Base-by-base conservation (phyloP, 2,329 filamentous ascomycete genomes). In the Tolypocladium tropicale region DNA sequence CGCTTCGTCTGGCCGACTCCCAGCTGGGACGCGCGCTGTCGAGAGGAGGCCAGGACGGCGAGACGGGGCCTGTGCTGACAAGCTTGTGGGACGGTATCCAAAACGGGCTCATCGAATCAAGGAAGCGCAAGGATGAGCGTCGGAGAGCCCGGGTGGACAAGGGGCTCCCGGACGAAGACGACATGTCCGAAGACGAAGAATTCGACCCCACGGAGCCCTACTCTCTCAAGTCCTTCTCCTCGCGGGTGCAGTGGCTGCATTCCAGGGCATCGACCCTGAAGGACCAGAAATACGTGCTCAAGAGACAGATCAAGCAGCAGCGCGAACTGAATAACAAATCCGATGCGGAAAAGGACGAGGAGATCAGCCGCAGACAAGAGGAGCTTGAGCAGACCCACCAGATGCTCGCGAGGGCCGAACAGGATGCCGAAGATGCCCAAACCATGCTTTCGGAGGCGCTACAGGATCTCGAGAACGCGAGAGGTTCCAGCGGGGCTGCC, bases 271-370 rank as follows among this genome's bases (percentile, higher is more conserved):
- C 85, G 21, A 82, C 82, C 23, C 76, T 96, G 37, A 86, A 89
- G 59, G 89, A 96, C 63, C 92, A 97, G 68, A 95, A 96, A 68
- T 83, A 84, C 52, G 92, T 96, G 25, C 79, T 97, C 10, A 88
- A 93, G 65, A 84, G 91, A 48, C 92, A 97, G 69, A 93, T 96
- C 65, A 93, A 95, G 73, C 92, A 97, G 68, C 93, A 97, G 72
- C 88, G 92, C 57, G 90, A 95, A 66, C 80, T 96, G 56, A 95
- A 95, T 72, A 91, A 80, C 74, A 92, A 92, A 66, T 91, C 90
- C 1, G 90, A 95, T 61, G 78, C 82, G 23, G 80, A 85, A 58
- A 83, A 85, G 65, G 85, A 88, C 62, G 79, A 79, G 43, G 81
- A 88, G 59, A 69, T 89, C n/a, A 75, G 79, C 28, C 69, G 76